phyloP scores from a whole-genome alignment of 2,329 filamentous ascomycete species.

The Trichoderma sp. region DNA sequence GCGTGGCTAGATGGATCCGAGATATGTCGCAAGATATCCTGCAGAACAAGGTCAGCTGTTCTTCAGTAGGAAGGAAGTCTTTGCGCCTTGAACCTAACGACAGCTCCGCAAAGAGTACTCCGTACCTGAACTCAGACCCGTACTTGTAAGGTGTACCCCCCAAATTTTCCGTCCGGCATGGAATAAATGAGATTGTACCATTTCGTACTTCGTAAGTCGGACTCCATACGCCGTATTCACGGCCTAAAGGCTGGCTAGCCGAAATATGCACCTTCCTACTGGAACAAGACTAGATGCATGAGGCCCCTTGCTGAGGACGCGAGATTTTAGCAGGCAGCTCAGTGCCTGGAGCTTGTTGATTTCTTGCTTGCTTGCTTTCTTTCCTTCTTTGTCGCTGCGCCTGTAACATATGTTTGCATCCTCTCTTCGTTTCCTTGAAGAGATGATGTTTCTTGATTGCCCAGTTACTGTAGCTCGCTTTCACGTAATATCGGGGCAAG shows the following conservation, averaged over 20 bases:
- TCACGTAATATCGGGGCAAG: not conserved
- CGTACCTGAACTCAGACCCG: not conserved
- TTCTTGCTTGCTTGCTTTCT: not conserved
- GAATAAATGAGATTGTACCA: not conserved
- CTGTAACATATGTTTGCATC: not conserved
- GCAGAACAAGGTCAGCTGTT: not conserved
- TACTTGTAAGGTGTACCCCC: not conserved
- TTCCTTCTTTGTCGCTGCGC: not conserved
- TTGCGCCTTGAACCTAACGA: not conserved
- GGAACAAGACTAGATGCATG: conserved; percentile 15
- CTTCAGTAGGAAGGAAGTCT: not conserved
- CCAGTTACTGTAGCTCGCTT: not conserved
- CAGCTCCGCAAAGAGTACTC: not conserved
- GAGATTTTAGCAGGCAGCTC: not conserved
- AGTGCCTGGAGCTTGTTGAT: not conserved
- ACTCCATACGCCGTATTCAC: not conserved
- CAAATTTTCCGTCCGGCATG: not conserved
- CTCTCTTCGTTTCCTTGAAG: not conserved
- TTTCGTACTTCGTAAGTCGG: not conserved
- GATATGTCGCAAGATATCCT: not conserved
- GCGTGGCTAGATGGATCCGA: not conserved
- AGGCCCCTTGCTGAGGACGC: conserved; percentile 6
- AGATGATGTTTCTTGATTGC: not conserved
- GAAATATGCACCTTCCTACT: conserved; percentile 19
- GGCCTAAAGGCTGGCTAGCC: conserved; percentile 10